Percentiles rank a stretch among this genome's conserved stretches.
Evolutionary conservation across 2,329 filamentous ascomycete genomes (phyloP).

Genomic region (Paraphoma chrysanthemicola): DNA sequence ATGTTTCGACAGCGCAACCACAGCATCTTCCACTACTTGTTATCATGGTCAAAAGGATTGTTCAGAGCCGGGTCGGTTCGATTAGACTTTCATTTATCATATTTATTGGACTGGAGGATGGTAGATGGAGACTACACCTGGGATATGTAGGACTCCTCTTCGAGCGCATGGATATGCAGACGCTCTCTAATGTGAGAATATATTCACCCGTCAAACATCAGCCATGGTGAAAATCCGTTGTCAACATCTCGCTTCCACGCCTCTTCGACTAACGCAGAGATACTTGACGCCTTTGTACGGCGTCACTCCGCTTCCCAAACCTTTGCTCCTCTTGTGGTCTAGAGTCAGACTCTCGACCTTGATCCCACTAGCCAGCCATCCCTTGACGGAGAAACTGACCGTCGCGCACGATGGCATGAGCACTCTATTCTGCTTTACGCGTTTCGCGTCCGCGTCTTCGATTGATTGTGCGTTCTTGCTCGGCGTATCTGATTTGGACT

Average conservation of each 20-base stretch:
- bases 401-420: constrained; percentile 58
- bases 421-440: constrained; percentile 61
- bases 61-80: not conserved
- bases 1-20: not conserved
- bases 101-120: not conserved
- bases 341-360: constrained; percentile 68
- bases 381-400: constrained; percentile 62
- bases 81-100: not conserved
- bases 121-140: not conserved
- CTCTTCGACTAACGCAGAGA: constrained; percentile 72
- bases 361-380: constrained; percentile 70
- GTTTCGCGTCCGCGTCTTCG: constrained; percentile 38
- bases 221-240: not conserved
- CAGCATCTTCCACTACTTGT: not conserved
- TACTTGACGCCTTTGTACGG: constrained; percentile 99
- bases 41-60: not conserved
- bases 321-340: constrained; percentile 79
- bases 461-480: constrained; percentile 20
- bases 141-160: not conserved
- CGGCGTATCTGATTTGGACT: constrained; percentile 9
- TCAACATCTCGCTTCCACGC: constrained; percentile 54
- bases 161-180: no score
- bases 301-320: constrained; percentile 84
- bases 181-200: not conserved
- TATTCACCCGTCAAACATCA: not conserved